Evolutionary conservation across 176 grass and related monocot genomes (phyloP).

Genomic region (Dendrocalamus sinicus): DNA sequence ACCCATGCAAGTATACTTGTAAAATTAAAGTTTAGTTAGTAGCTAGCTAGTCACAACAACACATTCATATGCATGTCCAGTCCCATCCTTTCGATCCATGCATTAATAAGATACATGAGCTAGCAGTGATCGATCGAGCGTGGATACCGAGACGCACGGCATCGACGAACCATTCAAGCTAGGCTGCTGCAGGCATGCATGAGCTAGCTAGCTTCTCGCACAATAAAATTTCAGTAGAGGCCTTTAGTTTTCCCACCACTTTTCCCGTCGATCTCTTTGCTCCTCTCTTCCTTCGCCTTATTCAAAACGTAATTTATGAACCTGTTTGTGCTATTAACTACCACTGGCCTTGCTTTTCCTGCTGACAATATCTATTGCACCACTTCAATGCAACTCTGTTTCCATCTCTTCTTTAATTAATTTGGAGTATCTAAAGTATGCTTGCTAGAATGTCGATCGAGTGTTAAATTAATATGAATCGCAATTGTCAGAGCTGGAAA

Average conservation of each 20-base stretch:
- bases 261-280: slow-evolving; percentile 31
- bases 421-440: not conserved
- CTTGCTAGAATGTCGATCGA: not conserved
- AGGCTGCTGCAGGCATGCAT: not conserved
- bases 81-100: not conserved
- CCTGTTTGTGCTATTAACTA: slow-evolving; percentile 36
- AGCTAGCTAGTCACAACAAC: not conserved
- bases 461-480: no score
- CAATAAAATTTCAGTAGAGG: slow-evolving; percentile 26
- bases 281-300: slow-evolving; percentile 32
- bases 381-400: slow-evolving; percentile 47
- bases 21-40: not conserved
- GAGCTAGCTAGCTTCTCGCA: not conserved
- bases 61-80: not conserved
- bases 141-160: slow-evolving; percentile 3
- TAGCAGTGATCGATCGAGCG: not conserved
- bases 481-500: no score
- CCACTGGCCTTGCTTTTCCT: slow-evolving; percentile 35
- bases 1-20: not conserved
- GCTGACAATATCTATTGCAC: slow-evolving; percentile 50
- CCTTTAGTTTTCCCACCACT: not conserved
- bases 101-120: not conserved
- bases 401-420: not conserved
- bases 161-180: not conserved
- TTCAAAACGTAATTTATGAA: slow-evolving; percentile 59